Conservation (phyloP, 257 asterid genomes). For the Solanum chmielewskii region DNA sequence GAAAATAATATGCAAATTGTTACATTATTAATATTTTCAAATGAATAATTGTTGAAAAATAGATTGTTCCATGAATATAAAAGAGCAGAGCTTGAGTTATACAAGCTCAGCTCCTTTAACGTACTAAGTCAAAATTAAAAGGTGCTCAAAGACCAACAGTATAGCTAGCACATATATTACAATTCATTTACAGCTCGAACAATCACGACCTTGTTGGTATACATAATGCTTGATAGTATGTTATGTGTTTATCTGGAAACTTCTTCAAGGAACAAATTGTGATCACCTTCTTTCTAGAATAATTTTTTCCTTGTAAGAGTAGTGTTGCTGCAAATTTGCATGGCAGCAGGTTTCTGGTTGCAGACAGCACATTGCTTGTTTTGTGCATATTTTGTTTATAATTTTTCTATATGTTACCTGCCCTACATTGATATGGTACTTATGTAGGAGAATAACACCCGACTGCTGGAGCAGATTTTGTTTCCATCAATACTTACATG, state of each 20-base stretch:
- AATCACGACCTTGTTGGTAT: neutral
- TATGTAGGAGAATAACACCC: neutral
- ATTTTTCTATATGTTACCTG: neutral
- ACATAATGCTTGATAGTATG: neutral
- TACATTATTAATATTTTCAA: neutral
- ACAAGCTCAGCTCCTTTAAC: neutral
- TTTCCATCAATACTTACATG: neutral
- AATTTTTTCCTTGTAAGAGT: neutral
- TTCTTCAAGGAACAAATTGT: neutral
- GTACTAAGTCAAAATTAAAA: neutral
- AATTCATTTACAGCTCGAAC: neutral
- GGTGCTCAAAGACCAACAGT: neutral
- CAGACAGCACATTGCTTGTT: neutral
- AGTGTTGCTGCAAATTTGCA: neutral
- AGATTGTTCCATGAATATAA: neutral
- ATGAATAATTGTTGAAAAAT: neutral
- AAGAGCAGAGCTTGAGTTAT: neutral
- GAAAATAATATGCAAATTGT: neutral
- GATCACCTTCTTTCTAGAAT: neutral
- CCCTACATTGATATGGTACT: neutral
- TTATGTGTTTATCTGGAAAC: neutral
- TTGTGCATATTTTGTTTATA: neutral
- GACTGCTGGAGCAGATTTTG: neutral
- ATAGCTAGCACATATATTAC: neutral
- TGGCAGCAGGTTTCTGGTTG: neutral